Base-by-base conservation (phyloP, 768 basidiomycete genomes). In the Termitomyces titanicus region DNA sequence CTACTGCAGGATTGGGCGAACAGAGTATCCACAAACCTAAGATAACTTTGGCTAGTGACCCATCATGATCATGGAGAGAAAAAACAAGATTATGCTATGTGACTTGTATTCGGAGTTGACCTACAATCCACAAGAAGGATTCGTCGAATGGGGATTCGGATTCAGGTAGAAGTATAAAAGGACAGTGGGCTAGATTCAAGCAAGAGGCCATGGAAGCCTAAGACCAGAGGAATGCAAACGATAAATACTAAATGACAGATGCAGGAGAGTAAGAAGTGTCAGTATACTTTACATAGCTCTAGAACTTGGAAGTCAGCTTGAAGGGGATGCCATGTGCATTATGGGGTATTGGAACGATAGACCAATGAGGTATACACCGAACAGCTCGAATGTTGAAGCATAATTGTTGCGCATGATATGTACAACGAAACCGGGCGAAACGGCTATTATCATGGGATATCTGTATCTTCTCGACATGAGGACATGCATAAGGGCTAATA, bases 141-240 rank as follows among this genome's bases (percentile, higher is more conserved):
- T 12, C 73, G 66, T 8, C 72, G 66, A 44, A 78, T 68, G 1
- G 84, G 84, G 46, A 86, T 76, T 0, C 81, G 73, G 46, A 71
- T 74, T 1, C 85, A 86, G 43, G 88, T 84, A 35, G 82, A 83
- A 6, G 79, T 82, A 57, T n/a, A 88, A 88, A 73, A 88, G 88
- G 2, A 88, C 64, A 1, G 88, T 29, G 86, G 0, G 77, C 74
- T 24, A 88, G 15, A 6, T 5, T 48, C 15, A n/a, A n/a, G n/a
- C n/a, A n/a, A n/a, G n/a, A 22, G 70, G 34, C 88, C 59, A 42
- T 65, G 64, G 42, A 70, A 60, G 47, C 78, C 69, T n/a, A n/a
- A n/a, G 17, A 78, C 40, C 15, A 76, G 75, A 43, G 58, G 55
- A 50, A 82, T 57, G 54, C 73, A 68, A 1, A 46, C 37, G 9